Conservation (phyloP, 805 yeast species). For the Tetrapisispora arboricola region DNA sequence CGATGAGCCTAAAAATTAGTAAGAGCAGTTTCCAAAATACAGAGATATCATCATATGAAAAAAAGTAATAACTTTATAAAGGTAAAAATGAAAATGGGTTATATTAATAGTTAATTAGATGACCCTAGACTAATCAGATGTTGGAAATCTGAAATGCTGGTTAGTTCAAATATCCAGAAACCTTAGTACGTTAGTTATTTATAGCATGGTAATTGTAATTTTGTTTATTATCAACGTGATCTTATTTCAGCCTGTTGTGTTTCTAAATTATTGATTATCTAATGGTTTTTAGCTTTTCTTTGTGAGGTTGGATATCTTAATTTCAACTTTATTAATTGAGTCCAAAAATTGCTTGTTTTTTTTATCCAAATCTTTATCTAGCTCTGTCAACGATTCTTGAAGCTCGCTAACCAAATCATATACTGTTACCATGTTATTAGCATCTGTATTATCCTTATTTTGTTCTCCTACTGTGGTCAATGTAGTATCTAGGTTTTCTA, state of each 20-base stretch:
- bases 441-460: conserved; percentile 2
- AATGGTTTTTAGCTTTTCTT: background rate
- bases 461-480: background rate
- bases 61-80: no score
- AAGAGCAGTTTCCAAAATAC: no score
- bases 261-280: background rate
- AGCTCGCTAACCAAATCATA: conserved; percentile 24
- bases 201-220: no score
- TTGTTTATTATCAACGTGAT: no score
- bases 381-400: conserved; percentile 16
- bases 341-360: conserved; percentile 18
- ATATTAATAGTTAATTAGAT: no score
- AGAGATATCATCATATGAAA: no score
- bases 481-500: conserved; percentile 5
- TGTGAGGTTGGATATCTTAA: conserved; percentile 10
- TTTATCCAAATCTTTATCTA: conserved; percentile 10
- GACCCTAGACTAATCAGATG: no score
- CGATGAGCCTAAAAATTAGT: background rate
- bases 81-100: no score
- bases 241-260: no score
- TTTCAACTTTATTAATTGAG: conserved; percentile 14
- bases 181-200: no score
- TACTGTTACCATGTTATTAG: conserved; percentile 13
- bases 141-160: no score
- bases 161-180: no score